Conservation (phyloP, 148 eudicot species). For the Chenopodium suecicum region DNA sequence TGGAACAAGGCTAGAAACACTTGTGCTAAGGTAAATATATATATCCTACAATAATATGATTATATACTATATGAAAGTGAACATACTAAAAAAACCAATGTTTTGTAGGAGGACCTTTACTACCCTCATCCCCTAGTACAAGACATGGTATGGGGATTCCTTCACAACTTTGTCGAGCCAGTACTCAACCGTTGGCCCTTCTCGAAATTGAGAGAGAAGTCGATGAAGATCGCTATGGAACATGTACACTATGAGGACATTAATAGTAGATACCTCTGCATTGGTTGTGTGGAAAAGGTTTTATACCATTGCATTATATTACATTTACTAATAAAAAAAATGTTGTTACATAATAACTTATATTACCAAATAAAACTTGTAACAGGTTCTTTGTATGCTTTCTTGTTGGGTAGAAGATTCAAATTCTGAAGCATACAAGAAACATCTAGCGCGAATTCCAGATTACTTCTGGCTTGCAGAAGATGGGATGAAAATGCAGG, state of each 20-base stretch:
- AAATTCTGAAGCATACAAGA: slow-evolving; percentile 53
- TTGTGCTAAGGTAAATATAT: slow-evolving; percentile 49
- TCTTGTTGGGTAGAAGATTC: slow-evolving; percentile 82
- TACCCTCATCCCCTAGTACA: slow-evolving; percentile 51
- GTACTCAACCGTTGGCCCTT: slow-evolving; percentile 46
- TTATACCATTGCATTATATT: neutral
- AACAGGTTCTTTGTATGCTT: slow-evolving; percentile 49
- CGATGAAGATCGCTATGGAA: slow-evolving; percentile 42
- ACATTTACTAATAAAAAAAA: too few species aligned
- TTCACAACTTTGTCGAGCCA: slow-evolving; percentile 44
- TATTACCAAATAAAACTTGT: neutral
- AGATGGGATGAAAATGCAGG: slow-evolving; percentile 84
- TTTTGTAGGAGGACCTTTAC: slow-evolving; percentile 47
- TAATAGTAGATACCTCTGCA: slow-evolving; percentile 50
- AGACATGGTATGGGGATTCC: slow-evolving; percentile 55
- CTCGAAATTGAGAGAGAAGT: slow-evolving; percentile 38
- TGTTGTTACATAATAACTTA: too few species aligned
- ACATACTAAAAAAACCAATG: neutral
- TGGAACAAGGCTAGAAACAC: slow-evolving; percentile 58
- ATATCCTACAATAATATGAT: neutral
- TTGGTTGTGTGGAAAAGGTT: slow-evolving; percentile 60
- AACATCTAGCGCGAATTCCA: slow-evolving; percentile 59
- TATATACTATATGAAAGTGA: neutral
- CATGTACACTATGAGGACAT: slow-evolving; percentile 53
- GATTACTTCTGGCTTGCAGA: slow-evolving; percentile 70